Evolutionary conservation across 108 stramenopile species (phyloP).

Genomic region (Cyclotella kingstonii): DNA sequence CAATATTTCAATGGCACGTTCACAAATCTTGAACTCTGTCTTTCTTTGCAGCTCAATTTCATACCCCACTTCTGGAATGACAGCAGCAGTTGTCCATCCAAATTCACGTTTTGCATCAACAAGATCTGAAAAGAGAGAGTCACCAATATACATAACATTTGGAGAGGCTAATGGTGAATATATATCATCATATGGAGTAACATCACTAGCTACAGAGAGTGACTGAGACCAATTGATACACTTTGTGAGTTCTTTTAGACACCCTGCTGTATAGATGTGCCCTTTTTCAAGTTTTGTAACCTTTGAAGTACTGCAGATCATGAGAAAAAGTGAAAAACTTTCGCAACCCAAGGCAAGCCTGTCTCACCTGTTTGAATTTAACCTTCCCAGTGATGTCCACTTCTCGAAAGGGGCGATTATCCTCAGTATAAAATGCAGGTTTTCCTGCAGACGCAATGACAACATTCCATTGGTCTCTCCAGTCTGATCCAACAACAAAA

Average conservation of each 20-base stretch:
- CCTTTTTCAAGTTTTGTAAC: constrained; percentile 54
- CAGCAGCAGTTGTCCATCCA: constrained; percentile 90
- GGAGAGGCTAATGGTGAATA: constrained; percentile 52
- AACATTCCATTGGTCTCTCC: constrained; percentile 82
- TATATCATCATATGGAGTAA: constrained; percentile 24
- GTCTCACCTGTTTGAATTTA: constrained; percentile 59
- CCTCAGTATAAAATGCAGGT: constrained; percentile 91
- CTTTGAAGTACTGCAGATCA: constrained; percentile 21
- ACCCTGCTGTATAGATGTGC: constrained; percentile 79
- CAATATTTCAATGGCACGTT: constrained; percentile 71
- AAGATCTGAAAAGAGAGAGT: constrained; percentile 96
- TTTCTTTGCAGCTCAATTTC: constrained; percentile 64
- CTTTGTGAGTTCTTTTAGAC: constrained; percentile 68
- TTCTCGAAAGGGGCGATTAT: constrained; percentile 84
- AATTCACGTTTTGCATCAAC: constrained; percentile 93
- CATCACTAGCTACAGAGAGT: constrained; percentile 10
- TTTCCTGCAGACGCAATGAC: constrained; percentile 88
- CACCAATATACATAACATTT: constrained; percentile 93
- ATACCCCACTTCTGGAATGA: constrained; percentile 73
- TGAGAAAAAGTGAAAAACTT: not conserved
- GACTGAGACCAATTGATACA: constrained; percentile 59
- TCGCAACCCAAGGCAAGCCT: not conserved
- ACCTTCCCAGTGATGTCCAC: constrained; percentile 61
- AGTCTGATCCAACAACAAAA: constrained; percentile 85
- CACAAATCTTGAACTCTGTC: constrained; percentile 53